Conservation (phyloP, 352 stramenopile genomes). For the Globisporangium orthogonon region DNA sequence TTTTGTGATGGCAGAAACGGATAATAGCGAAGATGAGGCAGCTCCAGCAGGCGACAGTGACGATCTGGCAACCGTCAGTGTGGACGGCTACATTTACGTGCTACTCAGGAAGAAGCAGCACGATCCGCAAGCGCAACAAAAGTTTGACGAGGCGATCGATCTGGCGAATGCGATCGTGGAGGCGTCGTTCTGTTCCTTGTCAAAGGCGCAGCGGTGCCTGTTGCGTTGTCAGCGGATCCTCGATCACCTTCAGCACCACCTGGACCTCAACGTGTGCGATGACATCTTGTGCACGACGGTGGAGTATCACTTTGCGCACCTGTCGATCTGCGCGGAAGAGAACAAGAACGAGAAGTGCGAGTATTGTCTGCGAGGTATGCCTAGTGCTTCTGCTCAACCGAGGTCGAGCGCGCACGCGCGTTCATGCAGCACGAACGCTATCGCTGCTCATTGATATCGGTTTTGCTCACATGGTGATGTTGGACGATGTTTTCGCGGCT, state of each 20-base stretch:
- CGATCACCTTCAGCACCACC: slow-evolving; percentile 49
- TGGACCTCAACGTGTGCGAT: slow-evolving; percentile 45
- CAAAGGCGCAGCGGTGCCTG: slow-evolving; percentile 42
- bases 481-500: not conserved
- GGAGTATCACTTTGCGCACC: slow-evolving; percentile 53
- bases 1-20: not conserved
- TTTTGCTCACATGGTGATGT: not conserved
- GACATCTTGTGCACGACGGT: slow-evolving; percentile 47
- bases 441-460: too few species aligned
- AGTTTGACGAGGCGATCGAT: slow-evolving; percentile 35
- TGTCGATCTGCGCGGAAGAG: slow-evolving; percentile 37
- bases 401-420: too few species aligned
- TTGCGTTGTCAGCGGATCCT: slow-evolving; percentile 52
- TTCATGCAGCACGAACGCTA: too few species aligned
- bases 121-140: slow-evolving; percentile 10
- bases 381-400: too few species aligned
- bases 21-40: not conserved
- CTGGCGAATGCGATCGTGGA: slow-evolving; percentile 54
- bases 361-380: slow-evolving; percentile 40
- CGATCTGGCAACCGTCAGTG: not conserved
- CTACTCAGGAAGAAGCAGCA: slow-evolving; percentile 11
- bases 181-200: slow-evolving; percentile 43
- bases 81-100: slow-evolving; percentile 6
- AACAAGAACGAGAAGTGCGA: slow-evolving; percentile 29
- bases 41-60: not conserved